These are phyloP conservation scores for Amanita thiersii DNA, from an alignment of 768 basidiomycete genomes.

Conservation along the genomic window DNA sequence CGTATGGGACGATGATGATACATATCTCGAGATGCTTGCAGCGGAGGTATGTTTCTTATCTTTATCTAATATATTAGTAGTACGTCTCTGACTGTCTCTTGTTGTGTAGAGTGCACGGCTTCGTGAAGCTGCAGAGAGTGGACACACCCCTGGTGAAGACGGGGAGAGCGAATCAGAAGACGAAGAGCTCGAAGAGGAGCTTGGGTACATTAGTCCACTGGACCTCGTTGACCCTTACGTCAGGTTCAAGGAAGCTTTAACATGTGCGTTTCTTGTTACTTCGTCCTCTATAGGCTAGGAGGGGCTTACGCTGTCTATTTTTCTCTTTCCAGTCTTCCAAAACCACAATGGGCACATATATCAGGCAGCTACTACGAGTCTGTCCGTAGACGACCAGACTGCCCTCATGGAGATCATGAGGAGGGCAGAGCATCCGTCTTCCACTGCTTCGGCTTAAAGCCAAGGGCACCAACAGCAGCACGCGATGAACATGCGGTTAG, in stretches of 20 bases:
- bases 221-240: conserved; percentile 73
- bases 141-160: conserved; percentile 49
- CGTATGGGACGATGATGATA: conserved; percentile 87
- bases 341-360: conserved; percentile 60
- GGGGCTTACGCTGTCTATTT: conserved; percentile 7
- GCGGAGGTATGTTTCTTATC: conserved; percentile 47
- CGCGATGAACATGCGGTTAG: too few relatives aligned
- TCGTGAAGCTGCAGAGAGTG: conserved; percentile 55
- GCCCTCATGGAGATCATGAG: conserved; percentile 82
- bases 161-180: conserved; percentile 47
- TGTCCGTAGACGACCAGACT: conserved; percentile 71
- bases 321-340: conserved; percentile 53
- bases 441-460: too few relatives aligned
- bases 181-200: conserved; percentile 67
- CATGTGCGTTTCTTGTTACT: conserved; percentile 38
- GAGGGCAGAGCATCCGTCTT: conserved; percentile 61
- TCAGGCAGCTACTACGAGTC: conserved; percentile 63
- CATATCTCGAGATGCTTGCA: conserved; percentile 81
- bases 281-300: conserved; percentile 4
- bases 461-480: too few relatives aligned
- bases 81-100: background rate
- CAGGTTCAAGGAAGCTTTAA: conserved; percentile 71
- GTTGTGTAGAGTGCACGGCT: conserved; percentile 58
- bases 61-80: background rate
- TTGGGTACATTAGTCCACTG: conserved; percentile 79